Base-by-base conservation (phyloP, 2,329 filamentous ascomycete genomes). In the Metarhizium album region DNA sequence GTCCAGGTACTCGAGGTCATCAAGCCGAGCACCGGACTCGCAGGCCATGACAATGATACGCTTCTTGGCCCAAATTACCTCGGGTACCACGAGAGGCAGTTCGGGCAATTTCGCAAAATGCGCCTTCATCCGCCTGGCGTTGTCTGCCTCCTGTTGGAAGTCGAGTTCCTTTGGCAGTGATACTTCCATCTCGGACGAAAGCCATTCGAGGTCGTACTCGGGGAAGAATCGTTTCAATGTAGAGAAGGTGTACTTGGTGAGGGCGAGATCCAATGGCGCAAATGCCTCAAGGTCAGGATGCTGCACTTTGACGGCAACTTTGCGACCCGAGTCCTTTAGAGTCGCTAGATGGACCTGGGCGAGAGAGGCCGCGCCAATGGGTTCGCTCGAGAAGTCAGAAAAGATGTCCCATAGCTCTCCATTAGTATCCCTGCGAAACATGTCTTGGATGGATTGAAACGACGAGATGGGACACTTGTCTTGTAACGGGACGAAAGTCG, bases 201-300 rank as follows among this genome's bases (percentile, higher is more conserved):
- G 74, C 93, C 93, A 98, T 62, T 95, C 90, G 27, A 98, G 76
- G 66, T 98, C 93, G 67, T 98, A 98, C 60, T 97, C 90, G 2
- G 94, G 94, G 63, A 98, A 98, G 74, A 91, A 96, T 52, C 80
- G 79, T 68, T 95, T 95, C 53, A 98, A 72, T 0, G 85, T 93
- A 11, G 84, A 82, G 67, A 98, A 98, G 0, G 90, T 94, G 61
- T 93, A 94, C 37, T 80, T 74, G 4, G 93, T 98, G 54, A 98
- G 74, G 2, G 84, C 82, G 57, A 97, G 76, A 66, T 98, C 93
- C 11, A 98, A 74, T 24, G 83, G 86, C 16, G 89, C 86, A 88
- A 90, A 98, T 67, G 94, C 86, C 54, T 90, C 87, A 50, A 98
- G 72, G 3, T 81, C 78, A 1, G 93, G 93, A 69, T 98, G 93